Base-by-base conservation (phyloP, 1,139 yeast genomes). In the Yamadazyma diospyri region DNA sequence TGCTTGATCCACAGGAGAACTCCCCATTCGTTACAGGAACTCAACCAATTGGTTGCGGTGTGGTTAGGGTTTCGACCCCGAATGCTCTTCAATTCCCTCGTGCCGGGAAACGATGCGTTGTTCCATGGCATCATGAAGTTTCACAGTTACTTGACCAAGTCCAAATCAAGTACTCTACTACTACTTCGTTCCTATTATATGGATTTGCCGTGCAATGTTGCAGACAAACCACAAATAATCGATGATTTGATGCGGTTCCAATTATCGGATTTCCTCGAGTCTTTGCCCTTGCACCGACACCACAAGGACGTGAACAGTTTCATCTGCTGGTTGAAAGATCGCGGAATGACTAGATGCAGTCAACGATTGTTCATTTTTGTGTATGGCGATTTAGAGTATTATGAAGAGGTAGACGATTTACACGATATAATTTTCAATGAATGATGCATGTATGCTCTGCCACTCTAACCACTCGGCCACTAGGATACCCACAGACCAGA, bases 71-170 rank as follows among this genome's bases (percentile, higher is more conserved):
- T 57, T 30, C 41, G 45, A 2, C 24, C 30, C 10, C 48, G 47
- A 5, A 39, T 49, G 39, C 48, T 64, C 4, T 65, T 51, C 42
- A 61, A 61, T 39, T 51, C 62, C 2, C 42, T 56, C 11, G 49
- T 51, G 18, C 48, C 53, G 2, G 69, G 69, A 3, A 64, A 65
- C 40, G 45, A 47, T 3, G 53, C 46, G 10, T 41, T 66, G 8
- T 64, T 66, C 34, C 43, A 45, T 6, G 69, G 43, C 25, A 15
- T 57, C 30, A 25, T 42, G 1, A 25, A 32, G 14, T 34, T 42
- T 10, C 29, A 27, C 22, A 23, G 21, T 10, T 35, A 30, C 21
- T 24, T 33, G 17, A 23, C 24, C 9, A 25, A 16, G 13, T n/a
- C n/a, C 4, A 11, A 16, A n/a, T 15, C 26, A 11, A 11, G 15